phyloP scores from a whole-genome alignment of 2,329 filamentous ascomycete genomes.

The Microsporum ferrugineum region DNA sequence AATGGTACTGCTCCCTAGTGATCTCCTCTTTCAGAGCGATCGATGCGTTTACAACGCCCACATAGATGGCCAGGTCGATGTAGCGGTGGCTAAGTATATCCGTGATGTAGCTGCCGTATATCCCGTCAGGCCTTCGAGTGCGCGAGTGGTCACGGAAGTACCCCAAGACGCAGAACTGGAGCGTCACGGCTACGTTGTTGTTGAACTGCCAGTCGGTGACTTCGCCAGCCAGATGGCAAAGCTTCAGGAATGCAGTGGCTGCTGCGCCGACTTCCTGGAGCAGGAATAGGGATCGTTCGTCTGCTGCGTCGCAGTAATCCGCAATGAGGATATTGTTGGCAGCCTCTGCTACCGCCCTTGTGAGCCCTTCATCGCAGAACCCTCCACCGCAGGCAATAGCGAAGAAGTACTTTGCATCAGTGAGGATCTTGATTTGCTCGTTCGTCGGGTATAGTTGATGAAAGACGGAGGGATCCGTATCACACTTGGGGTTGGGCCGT shows the following conservation, averaged over 20 bases:
- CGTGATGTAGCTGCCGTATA: conserved; percentile 18
- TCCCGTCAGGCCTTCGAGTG: conserved; percentile 6
- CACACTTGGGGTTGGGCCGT: conserved; percentile 12
- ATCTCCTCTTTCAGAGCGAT: conserved; percentile 13
- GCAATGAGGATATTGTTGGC: conserved; percentile 19
- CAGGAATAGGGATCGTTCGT: conserved; percentile 8
- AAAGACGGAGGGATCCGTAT: conserved; percentile 7
- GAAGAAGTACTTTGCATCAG: conserved; percentile 53
- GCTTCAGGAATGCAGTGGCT: conserved; percentile 16
- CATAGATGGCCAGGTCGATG: conserved; percentile 14
- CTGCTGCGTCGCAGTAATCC: conserved; percentile 18
- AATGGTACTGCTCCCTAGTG: conserved; percentile 8
- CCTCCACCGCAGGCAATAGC: conserved; percentile 46
- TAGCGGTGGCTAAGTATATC: conserved; percentile 11
- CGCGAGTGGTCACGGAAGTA: conserved; percentile 16
- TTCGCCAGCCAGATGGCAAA: conserved; percentile 13
- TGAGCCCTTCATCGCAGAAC: conserved; percentile 13
- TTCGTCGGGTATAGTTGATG: conserved; percentile 15
- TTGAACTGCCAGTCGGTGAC: conserved; percentile 16
- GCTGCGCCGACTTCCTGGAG: conserved; percentile 16
- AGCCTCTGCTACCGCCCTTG: conserved; percentile 16
- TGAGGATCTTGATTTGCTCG: conserved; percentile 17
- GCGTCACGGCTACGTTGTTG: conserved; percentile 11
- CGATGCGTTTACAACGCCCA: conserved; percentile 14
- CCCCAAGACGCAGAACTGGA: conserved; percentile 17